Evolutionary conservation across 352 stramenopile species (phyloP), one percentile per base, ranked within the genome.

Genomic region (Globisporangium okanoganense): DNA sequence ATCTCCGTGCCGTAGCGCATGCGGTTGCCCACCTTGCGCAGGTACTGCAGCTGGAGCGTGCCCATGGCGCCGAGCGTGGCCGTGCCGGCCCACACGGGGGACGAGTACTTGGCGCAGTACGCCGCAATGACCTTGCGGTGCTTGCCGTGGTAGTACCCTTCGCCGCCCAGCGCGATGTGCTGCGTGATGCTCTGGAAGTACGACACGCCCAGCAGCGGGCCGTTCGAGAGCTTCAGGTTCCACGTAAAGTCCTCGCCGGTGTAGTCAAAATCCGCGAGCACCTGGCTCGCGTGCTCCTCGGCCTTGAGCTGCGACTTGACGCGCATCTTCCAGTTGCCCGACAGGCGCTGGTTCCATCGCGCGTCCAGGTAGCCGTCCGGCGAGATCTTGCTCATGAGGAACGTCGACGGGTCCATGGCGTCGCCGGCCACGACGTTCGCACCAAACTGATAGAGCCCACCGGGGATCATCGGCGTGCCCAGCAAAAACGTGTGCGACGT

Each of bases 201-300:
- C 65, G 79, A 91, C 45, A 90, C 77, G 24, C 86, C 86, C 25
- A 95, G 54, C 59, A 94, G 67, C n/a, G 86, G 83, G 57, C 88
- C 88, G 69, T 96, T 94, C 56, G 84, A 91, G 54, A 94, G 38
- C 80, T 96, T 96, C 75, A 95, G 83, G 79, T 92, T 95, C 78
- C 83, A 94, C 60, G 74, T 91, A 63, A 93, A 96, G 67, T 95
- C 86, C 36, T 90, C 77, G 55, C 86, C 85, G 25, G 63, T 44
- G 66, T 92, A 94, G 71, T 96, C 87, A 53, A 94, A 79, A 68
- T 96, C 87, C 7, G 81, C 79, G 27, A 93, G 79, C 41, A 81
- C 82, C 64, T 95, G 85, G 48, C 82, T 90, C 24, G 79, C 78
- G 65, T 92, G 74, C 56, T 85, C 82, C 59, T 93, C 82, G 45